A percentile compares a stretch with the other conserved stretches of the same genome.
These are phyloP conservation scores for Fusarium fujikuroi DNA, from an alignment of 2,329 filamentous ascomycete species.

Conservation along the genomic window DNA sequence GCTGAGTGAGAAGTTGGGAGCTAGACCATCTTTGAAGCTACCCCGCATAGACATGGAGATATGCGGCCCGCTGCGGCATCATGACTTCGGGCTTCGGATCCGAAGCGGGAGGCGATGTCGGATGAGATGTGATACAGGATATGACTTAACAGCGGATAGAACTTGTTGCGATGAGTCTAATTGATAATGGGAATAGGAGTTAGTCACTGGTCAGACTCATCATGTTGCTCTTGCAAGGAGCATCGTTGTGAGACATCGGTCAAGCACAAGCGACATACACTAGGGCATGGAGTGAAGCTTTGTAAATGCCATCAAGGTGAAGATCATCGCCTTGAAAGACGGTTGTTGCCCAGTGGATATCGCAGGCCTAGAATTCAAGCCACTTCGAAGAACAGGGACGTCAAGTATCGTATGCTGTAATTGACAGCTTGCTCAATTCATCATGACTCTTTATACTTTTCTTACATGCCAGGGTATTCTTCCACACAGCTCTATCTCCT, in stretches of 20 bases:
- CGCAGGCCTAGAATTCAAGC: neutral
- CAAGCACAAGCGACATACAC: neutral
- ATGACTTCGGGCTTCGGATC: constrained; percentile 1
- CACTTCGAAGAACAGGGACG: neutral
- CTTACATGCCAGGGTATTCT: constrained; percentile 14
- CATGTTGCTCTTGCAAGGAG: neutral
- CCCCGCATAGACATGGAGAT: constrained; percentile 12
- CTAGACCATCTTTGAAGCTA: constrained; percentile 20
- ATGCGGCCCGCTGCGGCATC: constrained; percentile 15
- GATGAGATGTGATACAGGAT: neutral
- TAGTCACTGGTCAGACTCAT: neutral
- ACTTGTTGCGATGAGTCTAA: neutral
- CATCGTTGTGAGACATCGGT: neutral
- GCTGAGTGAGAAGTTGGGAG: constrained; percentile 3
- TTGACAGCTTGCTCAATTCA: constrained; percentile 1
- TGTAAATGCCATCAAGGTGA: neutral
- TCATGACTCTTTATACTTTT: neutral
- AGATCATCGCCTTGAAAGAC: fast-evolving
- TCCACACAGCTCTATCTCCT: constrained; percentile 37
- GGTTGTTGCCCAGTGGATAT: too few relatives aligned
- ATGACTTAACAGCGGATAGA: neutral
- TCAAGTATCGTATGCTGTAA: neutral
- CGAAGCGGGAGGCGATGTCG: constrained; percentile 10
- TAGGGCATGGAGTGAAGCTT: neutral
- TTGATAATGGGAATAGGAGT: neutral